phyloP scores from a whole-genome alignment of 2,329 filamentous ascomycete genomes.

The Trichoderma gracile region DNA sequence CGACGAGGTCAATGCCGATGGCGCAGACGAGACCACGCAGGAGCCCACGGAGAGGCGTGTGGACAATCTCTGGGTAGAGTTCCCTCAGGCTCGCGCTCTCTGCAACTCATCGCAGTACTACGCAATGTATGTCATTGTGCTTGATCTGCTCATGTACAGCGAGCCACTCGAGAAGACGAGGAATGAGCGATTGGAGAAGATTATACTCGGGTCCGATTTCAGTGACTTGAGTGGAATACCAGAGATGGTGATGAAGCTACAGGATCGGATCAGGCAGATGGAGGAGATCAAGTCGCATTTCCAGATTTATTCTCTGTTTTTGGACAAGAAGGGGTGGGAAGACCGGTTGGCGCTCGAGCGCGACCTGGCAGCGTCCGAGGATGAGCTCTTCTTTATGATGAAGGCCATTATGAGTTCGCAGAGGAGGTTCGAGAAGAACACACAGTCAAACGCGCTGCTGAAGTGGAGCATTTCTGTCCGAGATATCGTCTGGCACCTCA shows the following conservation, averaged over 20 bases:
- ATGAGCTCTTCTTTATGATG: constrained; percentile 99
- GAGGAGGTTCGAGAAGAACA: constrained; percentile 71
- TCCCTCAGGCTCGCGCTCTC: constrained; percentile 88
- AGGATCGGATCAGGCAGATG: constrained; percentile 88
- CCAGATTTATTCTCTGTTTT: constrained; percentile 82
- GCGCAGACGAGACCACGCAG: constrained; percentile 48
- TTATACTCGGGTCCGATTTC: constrained; percentile 98
- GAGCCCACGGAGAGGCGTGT: constrained; percentile 74
- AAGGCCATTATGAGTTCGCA: constrained; percentile 98
- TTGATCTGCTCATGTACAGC: constrained; percentile 93
- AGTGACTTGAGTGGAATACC: constrained; percentile 93
- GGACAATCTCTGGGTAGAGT: constrained; percentile 95
- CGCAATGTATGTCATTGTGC: constrained; percentile 94
- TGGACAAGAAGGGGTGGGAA: constrained; percentile 89
- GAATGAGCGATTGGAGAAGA: constrained; percentile 92
- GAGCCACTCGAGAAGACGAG: constrained; percentile 97
- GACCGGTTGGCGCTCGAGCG: constrained; percentile 86
- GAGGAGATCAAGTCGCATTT: constrained; percentile 97
- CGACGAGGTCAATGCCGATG: constrained; percentile 76
- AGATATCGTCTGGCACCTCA: constrained; percentile 96
- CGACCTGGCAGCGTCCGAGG: constrained; percentile 85
- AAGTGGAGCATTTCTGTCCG: constrained; percentile 92
- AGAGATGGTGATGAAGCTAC: constrained; percentile 86
- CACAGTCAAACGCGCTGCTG: constrained; percentile 75
- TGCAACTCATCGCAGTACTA: constrained; percentile 98